Conservation (phyloP, 352 stramenopile species). For the Phytophthora megakarya region DNA sequence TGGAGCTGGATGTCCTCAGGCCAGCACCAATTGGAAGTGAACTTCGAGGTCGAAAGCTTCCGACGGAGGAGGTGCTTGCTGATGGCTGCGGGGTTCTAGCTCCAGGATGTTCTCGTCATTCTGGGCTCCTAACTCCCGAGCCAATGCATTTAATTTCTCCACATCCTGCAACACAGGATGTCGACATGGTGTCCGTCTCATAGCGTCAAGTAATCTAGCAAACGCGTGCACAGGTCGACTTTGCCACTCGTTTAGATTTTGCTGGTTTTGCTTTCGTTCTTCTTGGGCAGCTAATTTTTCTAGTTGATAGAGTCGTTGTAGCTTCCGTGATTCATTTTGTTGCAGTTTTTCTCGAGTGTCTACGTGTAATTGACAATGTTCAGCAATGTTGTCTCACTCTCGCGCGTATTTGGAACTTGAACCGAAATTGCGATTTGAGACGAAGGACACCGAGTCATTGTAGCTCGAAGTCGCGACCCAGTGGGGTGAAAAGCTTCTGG, state of each 20-base stretch:
- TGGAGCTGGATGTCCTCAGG: slow-evolving; percentile 15
- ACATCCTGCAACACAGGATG: slow-evolving; percentile 69
- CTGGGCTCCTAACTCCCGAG: slow-evolving; percentile 53
- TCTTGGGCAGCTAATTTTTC: slow-evolving; percentile 34
- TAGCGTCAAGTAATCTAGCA: slow-evolving; percentile 50
- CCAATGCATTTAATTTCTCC: slow-evolving; percentile 59
- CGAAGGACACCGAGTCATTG: slow-evolving; percentile 50
- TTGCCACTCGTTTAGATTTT: slow-evolving; percentile 45
- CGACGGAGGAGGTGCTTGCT: background rate
- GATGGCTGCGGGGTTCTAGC: no score
- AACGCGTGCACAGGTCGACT: slow-evolving; percentile 43
- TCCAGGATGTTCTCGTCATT: no score
- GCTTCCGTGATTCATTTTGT: slow-evolving; percentile 23
- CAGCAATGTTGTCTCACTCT: slow-evolving; percentile 25
- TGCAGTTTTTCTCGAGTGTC: slow-evolving; percentile 39
- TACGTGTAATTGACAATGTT: slow-evolving; percentile 27
- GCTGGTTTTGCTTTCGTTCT: slow-evolving; percentile 43
- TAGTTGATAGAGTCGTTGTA: slow-evolving; percentile 40
- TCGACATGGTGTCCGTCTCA: slow-evolving; percentile 60
- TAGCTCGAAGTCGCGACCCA: slow-evolving; percentile 35
- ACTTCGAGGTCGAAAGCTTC: background rate
- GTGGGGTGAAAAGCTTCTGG: slow-evolving; percentile 48
- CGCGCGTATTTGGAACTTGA: background rate
- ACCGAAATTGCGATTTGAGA: slow-evolving; percentile 42
- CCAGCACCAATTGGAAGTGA: slow-evolving; percentile 43